A percentile compares a stretch with the other conserved stretches of the same genome.
These are phyloP conservation scores for Coelastrella sp. DNA, from an alignment of 139 green algal genomes.

Conservation along the genomic window DNA sequence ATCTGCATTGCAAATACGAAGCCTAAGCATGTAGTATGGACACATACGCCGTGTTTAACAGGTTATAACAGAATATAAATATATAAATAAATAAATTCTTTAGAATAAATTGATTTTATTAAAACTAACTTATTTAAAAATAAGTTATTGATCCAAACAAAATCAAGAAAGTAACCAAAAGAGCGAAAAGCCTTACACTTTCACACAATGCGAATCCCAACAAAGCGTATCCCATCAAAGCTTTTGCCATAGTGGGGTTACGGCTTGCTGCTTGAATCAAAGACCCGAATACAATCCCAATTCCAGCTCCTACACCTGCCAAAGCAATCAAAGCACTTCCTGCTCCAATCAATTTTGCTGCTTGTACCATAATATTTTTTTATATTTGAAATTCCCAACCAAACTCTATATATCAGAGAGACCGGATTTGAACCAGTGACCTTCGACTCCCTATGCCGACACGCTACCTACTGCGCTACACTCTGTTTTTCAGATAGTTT, in stretches of 20 bases:
- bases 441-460: slow-evolving; percentile 42
- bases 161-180: slow-evolving; percentile 34
- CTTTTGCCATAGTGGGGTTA: slow-evolving; percentile 40
- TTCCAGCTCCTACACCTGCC: slow-evolving; percentile 41
- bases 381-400: slow-evolving; percentile 40
- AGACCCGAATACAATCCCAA: slow-evolving; percentile 39
- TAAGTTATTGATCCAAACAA: slow-evolving; percentile 38
- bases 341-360: slow-evolving; percentile 44
- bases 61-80: background rate
- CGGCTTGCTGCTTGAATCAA: slow-evolving; percentile 33
- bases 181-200: slow-evolving; percentile 27
- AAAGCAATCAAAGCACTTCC: slow-evolving; percentile 44
- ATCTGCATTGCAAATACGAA: no score
- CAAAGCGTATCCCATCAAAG: slow-evolving; percentile 42
- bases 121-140: slow-evolving; percentile 11
- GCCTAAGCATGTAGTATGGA: no score
- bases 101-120: slow-evolving; percentile 3
- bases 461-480: slow-evolving; percentile 42
- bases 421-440: slow-evolving; percentile 42
- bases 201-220: slow-evolving; percentile 25
- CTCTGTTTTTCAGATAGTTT: no score
- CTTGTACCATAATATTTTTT: slow-evolving; percentile 40
- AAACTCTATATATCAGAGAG: slow-evolving; percentile 30
- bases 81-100: slow-evolving; percentile 41
- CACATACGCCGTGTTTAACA: background rate